Percentiles rank a stretch among this genome's conserved stretches.
Evolutionary conservation across 2,329 filamentous ascomycete genomes (phyloP).

Genomic region (Fusarium marasasianum): DNA sequence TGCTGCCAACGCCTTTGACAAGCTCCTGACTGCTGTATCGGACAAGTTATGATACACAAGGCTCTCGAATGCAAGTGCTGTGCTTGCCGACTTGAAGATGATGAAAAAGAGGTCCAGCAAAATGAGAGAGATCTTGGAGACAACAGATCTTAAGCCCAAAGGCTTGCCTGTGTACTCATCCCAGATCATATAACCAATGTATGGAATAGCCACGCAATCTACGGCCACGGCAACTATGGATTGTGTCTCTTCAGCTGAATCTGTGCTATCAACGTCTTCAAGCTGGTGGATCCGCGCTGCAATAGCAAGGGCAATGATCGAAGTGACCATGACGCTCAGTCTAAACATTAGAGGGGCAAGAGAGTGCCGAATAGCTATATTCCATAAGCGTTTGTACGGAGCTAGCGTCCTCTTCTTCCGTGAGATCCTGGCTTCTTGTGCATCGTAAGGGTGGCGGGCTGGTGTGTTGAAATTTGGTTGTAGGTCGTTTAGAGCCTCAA

Average conservation of each 20-base stretch:
- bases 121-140: slow-evolving; percentile 88
- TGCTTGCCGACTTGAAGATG: slow-evolving; percentile 94
- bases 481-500: slow-evolving; percentile 56
- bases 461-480: slow-evolving; percentile 59
- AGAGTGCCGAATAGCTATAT: slow-evolving; percentile 78
- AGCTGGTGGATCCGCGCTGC: slow-evolving; percentile 77
- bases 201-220: slow-evolving; percentile 87
- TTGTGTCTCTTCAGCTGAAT: slow-evolving; percentile 71
- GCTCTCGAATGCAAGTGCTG: slow-evolving; percentile 88
- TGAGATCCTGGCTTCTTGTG: slow-evolving; percentile 42
- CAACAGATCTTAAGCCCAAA: slow-evolving; percentile 82
- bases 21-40: slow-evolving; percentile 57
- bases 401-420: slow-evolving; percentile 45
- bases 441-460: slow-evolving; percentile 46
- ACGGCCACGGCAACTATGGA: slow-evolving; percentile 90
- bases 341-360: slow-evolving; percentile 88
- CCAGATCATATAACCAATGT: slow-evolving; percentile 92
- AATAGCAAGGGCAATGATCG: slow-evolving; percentile 81
- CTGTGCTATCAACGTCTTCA: slow-evolving; percentile 56
- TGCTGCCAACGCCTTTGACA: slow-evolving; percentile 75
- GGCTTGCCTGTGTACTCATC: slow-evolving; percentile 97
- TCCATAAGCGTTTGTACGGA: slow-evolving; percentile 68
- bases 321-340: slow-evolving; percentile 83
- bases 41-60: slow-evolving; percentile 67
- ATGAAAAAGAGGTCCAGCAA: slow-evolving; percentile 96